Percentiles rank a stretch among this genome's conserved stretches.
phyloP scores from a whole-genome alignment of 2,329 filamentous ascomycete genomes.

The Monosporascus sp. region DNA sequence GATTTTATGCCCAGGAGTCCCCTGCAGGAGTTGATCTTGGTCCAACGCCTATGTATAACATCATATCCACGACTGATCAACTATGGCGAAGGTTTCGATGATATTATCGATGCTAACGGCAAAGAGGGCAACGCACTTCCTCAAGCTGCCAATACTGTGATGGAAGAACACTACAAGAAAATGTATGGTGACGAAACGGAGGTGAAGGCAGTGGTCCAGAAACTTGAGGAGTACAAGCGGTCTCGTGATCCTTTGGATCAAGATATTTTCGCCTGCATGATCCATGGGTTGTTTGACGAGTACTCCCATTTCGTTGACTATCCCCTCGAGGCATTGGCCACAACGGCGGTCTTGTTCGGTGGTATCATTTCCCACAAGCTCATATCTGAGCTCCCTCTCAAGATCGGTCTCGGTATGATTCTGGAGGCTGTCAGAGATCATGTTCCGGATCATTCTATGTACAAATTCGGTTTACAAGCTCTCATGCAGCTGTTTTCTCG shows the following conservation, averaged over 20 bases:
- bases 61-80: conserved; percentile 94
- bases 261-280: conserved; percentile 97
- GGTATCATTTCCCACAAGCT: conserved; percentile 93
- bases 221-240: conserved; percentile 80
- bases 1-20: conserved; percentile 58
- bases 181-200: conserved; percentile 94
- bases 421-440: conserved; percentile 92
- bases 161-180: conserved; percentile 96
- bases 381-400: conserved; percentile 82
- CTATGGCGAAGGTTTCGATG: conserved; percentile 87
- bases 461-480: conserved; percentile 94
- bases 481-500: conserved; percentile 81
- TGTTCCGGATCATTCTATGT: conserved; percentile 81
- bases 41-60: conserved; percentile 85
- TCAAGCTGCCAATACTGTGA: conserved; percentile 73
- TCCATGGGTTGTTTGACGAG: conserved; percentile 94
- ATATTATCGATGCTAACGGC: conserved; percentile 83
- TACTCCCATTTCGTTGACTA: conserved; percentile 95
- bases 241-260: conserved; percentile 81
- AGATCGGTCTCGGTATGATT: conserved; percentile 95
- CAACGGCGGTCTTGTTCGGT: conserved; percentile 92
- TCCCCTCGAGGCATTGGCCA: conserved; percentile 90
- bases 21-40: conserved; percentile 65
- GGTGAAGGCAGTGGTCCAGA: conserved; percentile 77
- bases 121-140: conserved; percentile 77